Conservation (phyloP, 768 basidiomycete species). For the Vishniacozyma victoriae region DNA sequence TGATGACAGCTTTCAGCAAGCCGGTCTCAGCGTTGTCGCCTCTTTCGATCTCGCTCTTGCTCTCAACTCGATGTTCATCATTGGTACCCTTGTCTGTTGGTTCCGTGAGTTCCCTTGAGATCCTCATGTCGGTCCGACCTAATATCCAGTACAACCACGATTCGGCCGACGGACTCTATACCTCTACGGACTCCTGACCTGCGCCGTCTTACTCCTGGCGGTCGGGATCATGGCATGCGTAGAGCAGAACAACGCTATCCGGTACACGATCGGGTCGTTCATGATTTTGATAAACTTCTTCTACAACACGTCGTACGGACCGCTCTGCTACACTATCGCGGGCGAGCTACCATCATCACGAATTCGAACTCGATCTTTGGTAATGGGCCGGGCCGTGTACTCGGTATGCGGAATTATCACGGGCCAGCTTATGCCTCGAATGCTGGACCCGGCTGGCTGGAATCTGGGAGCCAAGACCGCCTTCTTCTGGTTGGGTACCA, state of each 20-base stretch:
- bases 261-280: slow-evolving; percentile 14
- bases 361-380: slow-evolving; percentile 15
- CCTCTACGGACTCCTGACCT: slow-evolving; percentile 38
- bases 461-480: slow-evolving; percentile 27
- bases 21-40: slow-evolving; percentile 21
- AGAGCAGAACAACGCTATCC: background rate
- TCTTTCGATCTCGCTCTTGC: slow-evolving; percentile 30
- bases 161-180: slow-evolving; percentile 49
- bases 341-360: slow-evolving; percentile 24
- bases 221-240: slow-evolving; percentile 26
- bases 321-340: slow-evolving; percentile 27
- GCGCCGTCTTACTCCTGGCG: slow-evolving; percentile 37
- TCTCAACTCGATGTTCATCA: slow-evolving; percentile 38
- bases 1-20: slow-evolving; percentile 36
- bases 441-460: slow-evolving; percentile 18
- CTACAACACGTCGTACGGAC: slow-evolving; percentile 23
- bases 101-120: slow-evolving; percentile 17
- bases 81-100: slow-evolving; percentile 47
- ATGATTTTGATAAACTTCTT: slow-evolving; percentile 28
- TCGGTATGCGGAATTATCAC: slow-evolving; percentile 14
- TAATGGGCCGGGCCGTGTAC: slow-evolving; percentile 19
- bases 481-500: slow-evolving; percentile 25
- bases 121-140: slow-evolving; percentile 5
- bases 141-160: slow-evolving; percentile 7
- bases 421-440: slow-evolving; percentile 15